Percentiles rank a stretch among this genome's conserved stretches.
These are phyloP conservation scores for Onygenales sp. DNA, from an alignment of 2,329 filamentous ascomycete species.

Conservation along the genomic window DNA sequence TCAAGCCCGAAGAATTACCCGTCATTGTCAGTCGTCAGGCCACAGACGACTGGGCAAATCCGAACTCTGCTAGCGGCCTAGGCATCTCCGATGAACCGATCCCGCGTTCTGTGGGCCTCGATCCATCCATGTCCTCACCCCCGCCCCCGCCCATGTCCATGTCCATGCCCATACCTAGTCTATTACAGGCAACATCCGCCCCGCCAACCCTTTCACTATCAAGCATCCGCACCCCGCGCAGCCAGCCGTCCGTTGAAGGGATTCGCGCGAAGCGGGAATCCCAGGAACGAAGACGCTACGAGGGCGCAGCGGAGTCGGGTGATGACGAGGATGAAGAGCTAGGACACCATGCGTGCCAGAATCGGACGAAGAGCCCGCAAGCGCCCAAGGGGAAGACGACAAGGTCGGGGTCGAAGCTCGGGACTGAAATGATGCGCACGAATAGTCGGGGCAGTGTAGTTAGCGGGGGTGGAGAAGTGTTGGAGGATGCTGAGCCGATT, in stretches of 20 bases:
- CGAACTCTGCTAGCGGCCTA: constrained; percentile 47
- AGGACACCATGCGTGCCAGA: constrained; percentile 42
- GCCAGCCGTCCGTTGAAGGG: constrained; percentile 62
- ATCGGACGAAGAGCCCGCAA: constrained; percentile 42
- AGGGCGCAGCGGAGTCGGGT: constrained; percentile 68
- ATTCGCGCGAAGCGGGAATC: constrained; percentile 65
- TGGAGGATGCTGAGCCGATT: constrained; percentile 10
- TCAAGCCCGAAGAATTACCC: constrained; percentile 67
- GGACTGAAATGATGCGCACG: constrained; percentile 95
- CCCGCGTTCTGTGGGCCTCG: background rate
- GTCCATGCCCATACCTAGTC: constrained; percentile 39
- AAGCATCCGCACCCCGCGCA: constrained; percentile 43
- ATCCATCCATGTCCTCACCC: constrained; percentile 3
- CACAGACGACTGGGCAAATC: constrained; percentile 48
- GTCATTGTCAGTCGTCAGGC: constrained; percentile 65
- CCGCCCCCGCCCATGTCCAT: constrained; percentile 5
- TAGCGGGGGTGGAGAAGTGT: constrained; percentile 32
- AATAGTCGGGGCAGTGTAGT: constrained; percentile 81
- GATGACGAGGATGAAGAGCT: constrained; percentile 94
- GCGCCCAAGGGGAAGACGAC: constrained; percentile 31
- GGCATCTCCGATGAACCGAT: constrained; percentile 59
- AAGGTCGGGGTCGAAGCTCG: constrained; percentile 75
- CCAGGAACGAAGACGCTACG: constrained; percentile 58
- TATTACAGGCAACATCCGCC: constrained; percentile 55
- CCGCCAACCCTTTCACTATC: constrained; percentile 51